Base-by-base conservation (phyloP, 441 rosid species). In the Breynia disticha region DNA sequence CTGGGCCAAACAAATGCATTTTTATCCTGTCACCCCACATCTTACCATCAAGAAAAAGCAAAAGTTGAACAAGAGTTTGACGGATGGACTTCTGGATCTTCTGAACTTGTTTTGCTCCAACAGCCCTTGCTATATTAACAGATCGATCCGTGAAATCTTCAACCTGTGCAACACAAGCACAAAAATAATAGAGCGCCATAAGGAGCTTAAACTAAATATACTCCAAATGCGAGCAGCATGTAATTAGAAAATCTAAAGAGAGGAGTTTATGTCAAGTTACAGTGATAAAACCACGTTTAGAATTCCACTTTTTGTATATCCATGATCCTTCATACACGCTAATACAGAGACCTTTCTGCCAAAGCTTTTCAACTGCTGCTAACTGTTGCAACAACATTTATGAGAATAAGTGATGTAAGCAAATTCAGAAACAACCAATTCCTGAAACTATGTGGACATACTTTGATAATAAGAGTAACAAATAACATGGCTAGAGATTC, bases 301-400 rank as follows among this genome's bases (percentile, higher is more conserved):
- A 46, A 47, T 16, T 55, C 59, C 53, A 67, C 14, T 52, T 71
- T 61, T 72, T 74, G 20, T 72, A 59, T 45, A 60, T 67, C 83
- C 83, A 80, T 10, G 59, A 60, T 55, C 82, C 83, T 45, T 54
- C 59, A 46, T 59, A 55, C 48, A 73, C 48, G 67, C 83, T 73
- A 48, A 59, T 74, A 54, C 83, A 80, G 11, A 80, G 77, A 42
- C 80, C 86, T 64, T 67, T 59, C 35, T 42, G 56, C 83, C 86
- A 80, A 19, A 77, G 83, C 50, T 57, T 67, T 56, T 77, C 76
- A 48, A 69, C 71, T 6, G 80, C 71, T 56, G 65, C 73, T 44
- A 77, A 55, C 86, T 80, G 76, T 15, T 21, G 52, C 46, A 28
- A 54, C 15, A 60, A 50, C 11, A n/a, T 48, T 39, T 28, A 8